Base-by-base conservation (phyloP, 2,329 filamentous ascomycete genomes). In the Salinomyces thailandicus region DNA sequence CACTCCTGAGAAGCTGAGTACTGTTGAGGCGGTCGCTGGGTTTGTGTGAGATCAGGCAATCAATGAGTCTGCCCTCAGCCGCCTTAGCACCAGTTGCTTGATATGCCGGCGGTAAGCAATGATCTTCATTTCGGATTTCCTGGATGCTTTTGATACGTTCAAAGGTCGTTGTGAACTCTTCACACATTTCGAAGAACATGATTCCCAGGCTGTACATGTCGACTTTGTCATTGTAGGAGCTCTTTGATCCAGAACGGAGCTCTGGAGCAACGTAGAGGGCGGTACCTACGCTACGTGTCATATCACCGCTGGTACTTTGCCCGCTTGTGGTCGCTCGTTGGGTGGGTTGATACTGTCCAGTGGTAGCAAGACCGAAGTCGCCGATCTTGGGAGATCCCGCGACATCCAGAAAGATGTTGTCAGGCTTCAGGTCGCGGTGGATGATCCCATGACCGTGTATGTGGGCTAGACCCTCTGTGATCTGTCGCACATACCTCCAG, bases 121-220 rank as follows among this genome's bases (percentile, higher is more conserved):
- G 79, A 9, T 76, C 67, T 26, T 75, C 73, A 47, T 77, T 71
- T 31, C 85, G 74, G 28, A 95, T 69, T 37, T 72, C 66, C 35
- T 80, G 72, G 18, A 95, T 68, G 3, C 87, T 69, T 27, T 70
- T 63, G 42, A 73, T 71, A 27, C 77, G 66, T 52, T 81, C 77
- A 72, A 79, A 79, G 2, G 64, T 68, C 1, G 77, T 80, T 13
- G 64, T 64, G 30, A 80, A 60, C 3, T 71, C 63, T 46, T 75
- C 68, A 53, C 83, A 93, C 91, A 98, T 98, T 61, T 98, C 91
- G 49, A 95, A 96, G 63, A 98, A 93, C 39, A 98, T 96, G 45
- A 98, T 83, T 0, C 91, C 91, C 28, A 98, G 69, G 0, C 89
- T 95, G 57, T 91, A 98, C 89, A 98, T 96, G 72, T 98, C 91